These are phyloP conservation scores for Anastatica hierochuntica DNA, from an alignment of 345 rosid species.

Conservation along the genomic window DNA sequence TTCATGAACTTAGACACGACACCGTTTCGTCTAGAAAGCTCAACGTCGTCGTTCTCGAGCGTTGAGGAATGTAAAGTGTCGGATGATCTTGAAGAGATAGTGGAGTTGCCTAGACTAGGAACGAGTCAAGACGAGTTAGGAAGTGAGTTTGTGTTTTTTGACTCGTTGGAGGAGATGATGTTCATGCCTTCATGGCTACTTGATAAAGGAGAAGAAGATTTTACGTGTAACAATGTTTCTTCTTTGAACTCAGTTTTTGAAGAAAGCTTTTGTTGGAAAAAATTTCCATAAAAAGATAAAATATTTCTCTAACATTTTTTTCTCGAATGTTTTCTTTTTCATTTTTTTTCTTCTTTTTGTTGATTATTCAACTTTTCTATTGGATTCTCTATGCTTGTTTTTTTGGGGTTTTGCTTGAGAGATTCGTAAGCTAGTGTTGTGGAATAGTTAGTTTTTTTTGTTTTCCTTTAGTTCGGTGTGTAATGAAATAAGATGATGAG, in stretches of 20 bases:
- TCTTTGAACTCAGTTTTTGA: conserved; percentile 11
- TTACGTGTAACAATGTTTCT: conserved; percentile 11
- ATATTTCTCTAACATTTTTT: too few relatives aligned
- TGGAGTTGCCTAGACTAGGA: conserved; percentile 67
- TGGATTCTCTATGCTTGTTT: too few relatives aligned
- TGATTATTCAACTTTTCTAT: too few relatives aligned
- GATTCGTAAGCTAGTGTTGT: too few relatives aligned
- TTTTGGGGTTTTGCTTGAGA: too few relatives aligned
- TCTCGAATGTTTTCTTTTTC: background rate
- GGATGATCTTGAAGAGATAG: conserved; percentile 60
- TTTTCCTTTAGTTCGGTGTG: too few relatives aligned
- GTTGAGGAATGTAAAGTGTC: conserved; percentile 34
- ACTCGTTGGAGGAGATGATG: conserved; percentile 32
- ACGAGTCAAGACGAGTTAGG: conserved; percentile 35
- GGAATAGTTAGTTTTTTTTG: too few relatives aligned
- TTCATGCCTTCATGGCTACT: conserved; percentile 14
- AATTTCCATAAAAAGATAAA: background rate
- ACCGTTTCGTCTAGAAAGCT: background rate
- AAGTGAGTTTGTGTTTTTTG: conserved; percentile 47
- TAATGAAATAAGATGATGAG: too few relatives aligned
- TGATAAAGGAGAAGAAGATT: background rate
- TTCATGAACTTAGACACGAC: conserved; percentile 40
- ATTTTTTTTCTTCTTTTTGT: too few relatives aligned
- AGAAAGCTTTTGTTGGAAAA: conserved; percentile 5
- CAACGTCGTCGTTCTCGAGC: conserved; percentile 21